Evolutionary conservation across 2,329 filamentous ascomycete species (phyloP), one percentile per base, ranked within the genome.

Genomic region (Rutstroemia sp.): DNA sequence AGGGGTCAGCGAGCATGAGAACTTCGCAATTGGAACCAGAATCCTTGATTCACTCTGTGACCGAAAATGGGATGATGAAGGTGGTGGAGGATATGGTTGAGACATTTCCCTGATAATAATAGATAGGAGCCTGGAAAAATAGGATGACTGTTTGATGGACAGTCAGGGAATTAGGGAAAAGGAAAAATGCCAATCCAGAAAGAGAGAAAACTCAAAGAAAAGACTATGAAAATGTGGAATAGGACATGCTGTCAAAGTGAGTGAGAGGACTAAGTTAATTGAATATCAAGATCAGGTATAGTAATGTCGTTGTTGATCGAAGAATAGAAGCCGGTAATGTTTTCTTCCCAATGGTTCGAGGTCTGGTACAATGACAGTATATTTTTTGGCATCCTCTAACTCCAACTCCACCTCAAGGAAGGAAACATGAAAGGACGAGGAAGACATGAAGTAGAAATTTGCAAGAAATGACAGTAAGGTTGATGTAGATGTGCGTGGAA

Each of bases 21-120:
- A 69, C 48, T 68, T 69, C 14, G 56, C 56, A 23, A 70, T 57
- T n/a, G 65, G 61, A 48, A 68, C 45, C 9, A 60, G 56, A 21
- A 59, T 56, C 53, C 57, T 62, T 10, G 51, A 48, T 10, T 59
- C 63, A 46, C 60, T 53, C 50, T 59, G 58, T 44, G 17, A 21
- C 47, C 60, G 62, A 39, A 17, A 51, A 25, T 38, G 19, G 12
- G 8, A 48, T 7, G 39, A 56, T 5, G 42, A 45, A 21, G 47
- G 38, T 17, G 40, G n/a, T 47, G 62, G 63, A 52, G 42, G 19
- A 21, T 39, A 45, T 17, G 40, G 12, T 47, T 63, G 63, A 52
- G 63, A 64, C 61, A 65, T 64, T 38, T 45, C 48, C 12, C 21
- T 46, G 50, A 51, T 47, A 48, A 8, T 17, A 30, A 40, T 25